phyloP scores from a whole-genome alignment of 2,329 filamentous ascomycete genomes.

The Claviceps humidiphila region DNA sequence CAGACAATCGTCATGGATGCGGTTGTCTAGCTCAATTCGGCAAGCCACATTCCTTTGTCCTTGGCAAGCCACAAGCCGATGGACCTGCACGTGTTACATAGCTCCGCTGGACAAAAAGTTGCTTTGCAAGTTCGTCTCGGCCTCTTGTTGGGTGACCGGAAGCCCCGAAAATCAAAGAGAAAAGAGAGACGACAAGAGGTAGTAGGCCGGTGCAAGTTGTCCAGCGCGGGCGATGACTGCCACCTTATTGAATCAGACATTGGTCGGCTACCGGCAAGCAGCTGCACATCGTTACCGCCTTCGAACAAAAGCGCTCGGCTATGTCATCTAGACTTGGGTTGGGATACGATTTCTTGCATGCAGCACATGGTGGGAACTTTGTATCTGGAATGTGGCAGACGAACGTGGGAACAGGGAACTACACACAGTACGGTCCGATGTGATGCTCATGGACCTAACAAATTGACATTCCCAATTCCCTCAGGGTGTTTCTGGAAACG shows the following conservation, averaged over 20 bases:
- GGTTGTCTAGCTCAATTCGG: neutral
- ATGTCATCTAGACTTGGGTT: neutral
- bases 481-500: no score
- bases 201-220: neutral
- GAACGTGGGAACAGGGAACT: no score
- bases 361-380: no score
- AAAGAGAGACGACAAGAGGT: neutral
- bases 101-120: neutral
- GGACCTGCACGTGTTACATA: neutral
- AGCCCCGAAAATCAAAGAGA: neutral
- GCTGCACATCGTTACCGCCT: neutral
- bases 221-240: neutral
- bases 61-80: neutral
- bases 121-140: neutral
- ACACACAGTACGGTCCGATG: no score
- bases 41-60: neutral
- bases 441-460: no score
- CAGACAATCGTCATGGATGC: neutral
- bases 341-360: neutral
- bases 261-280: neutral
- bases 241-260: neutral
- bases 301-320: neutral
- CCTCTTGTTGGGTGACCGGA: neutral
- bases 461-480: no score
- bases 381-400: no score